phyloP scores from a whole-genome alignment of 805 yeast species.

The Ogataea saltuana region DNA sequence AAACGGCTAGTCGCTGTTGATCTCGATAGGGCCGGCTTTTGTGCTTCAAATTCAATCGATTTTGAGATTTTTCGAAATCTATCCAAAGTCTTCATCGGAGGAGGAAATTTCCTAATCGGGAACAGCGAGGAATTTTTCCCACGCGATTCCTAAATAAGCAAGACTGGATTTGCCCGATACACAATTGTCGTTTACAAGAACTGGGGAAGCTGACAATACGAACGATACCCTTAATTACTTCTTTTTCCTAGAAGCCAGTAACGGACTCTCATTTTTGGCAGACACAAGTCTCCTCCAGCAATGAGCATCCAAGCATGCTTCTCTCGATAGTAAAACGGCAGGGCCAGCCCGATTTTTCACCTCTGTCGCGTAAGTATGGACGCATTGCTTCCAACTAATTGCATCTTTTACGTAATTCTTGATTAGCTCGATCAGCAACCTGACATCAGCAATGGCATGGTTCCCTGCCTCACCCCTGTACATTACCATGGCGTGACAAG shows the following conservation, averaged over 20 bases:
- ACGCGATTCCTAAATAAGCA: no score
- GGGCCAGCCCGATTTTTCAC: constrained; percentile 16
- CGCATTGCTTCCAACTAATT: constrained; percentile 10
- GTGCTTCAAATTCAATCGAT: no score
- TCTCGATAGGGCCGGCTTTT: not conserved
- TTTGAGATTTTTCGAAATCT: no score
- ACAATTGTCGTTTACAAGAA: no score
- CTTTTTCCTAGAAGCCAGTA: constrained; percentile 17
- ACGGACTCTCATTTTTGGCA: constrained; percentile 22
- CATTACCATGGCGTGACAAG: constrained; percentile 38
- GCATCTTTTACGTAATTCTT: constrained; percentile 4
- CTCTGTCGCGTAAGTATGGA: constrained; percentile 9
- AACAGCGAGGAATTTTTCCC: no score
- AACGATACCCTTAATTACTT: no score
- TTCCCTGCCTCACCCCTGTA: constrained; percentile 25
- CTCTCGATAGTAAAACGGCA: constrained; percentile 29
- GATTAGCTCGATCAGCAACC: constrained; percentile 13
- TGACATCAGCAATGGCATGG: constrained; percentile 25
- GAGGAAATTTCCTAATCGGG: no score
- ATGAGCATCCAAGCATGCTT: constrained; percentile 34
- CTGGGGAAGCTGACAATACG: no score
- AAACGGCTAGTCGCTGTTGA: not conserved
- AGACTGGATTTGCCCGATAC: no score
- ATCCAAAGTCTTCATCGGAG: no score
- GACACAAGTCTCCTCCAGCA: constrained; percentile 22